Evolutionary conservation across 176 grass and related monocot species (phyloP), one percentile per base, ranked within the genome.

Genomic region (Poa annua): DNA sequence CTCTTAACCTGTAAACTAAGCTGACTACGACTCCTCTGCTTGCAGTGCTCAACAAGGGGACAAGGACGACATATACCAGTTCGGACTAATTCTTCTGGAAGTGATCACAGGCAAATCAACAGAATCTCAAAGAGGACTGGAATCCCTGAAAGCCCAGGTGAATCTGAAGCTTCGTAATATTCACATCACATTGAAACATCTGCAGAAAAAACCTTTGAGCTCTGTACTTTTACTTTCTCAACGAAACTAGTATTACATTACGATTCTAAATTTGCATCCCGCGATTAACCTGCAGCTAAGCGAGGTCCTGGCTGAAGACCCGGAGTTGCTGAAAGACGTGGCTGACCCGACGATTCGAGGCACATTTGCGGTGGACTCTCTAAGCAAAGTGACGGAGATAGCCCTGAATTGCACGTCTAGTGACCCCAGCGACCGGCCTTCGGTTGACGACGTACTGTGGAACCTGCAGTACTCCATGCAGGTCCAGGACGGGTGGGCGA

Each of bases 381-480:
- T 97, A 9, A 90, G 76, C 44, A 92, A 85, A n/a, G 87, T 89
- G 7, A 65, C 79, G 0, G 94, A 97, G 52, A 62, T 97, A 54
- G 85, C 89, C 54, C 80, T 97, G 48, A 90, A 94, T 34, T 97
- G 94, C 89, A 84, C 80, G 25, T 70, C 89, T 7, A 16, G 76
- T 49, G 66, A 86, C 35, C 83, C 53, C 0, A 77, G 39, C 69
- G 60, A 86, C 22, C 87, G 92, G 59, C 94, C 94, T 10, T 92
- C 94, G 24, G 82, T 94, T 1, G 94, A 97, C 49, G 94, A 97
- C 12, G 72, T 97, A 10, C 76, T 97, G 24, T 97, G 94, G 94
- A 97, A 97, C 76, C 77, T 97, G 66, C 94, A 94, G 81, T 97
- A 94, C 82, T 94, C 94, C 38, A 89, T 94, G 85, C 94, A 97